phyloP scores from a whole-genome alignment of 345 rosid species.

The Psidium guajava region DNA sequence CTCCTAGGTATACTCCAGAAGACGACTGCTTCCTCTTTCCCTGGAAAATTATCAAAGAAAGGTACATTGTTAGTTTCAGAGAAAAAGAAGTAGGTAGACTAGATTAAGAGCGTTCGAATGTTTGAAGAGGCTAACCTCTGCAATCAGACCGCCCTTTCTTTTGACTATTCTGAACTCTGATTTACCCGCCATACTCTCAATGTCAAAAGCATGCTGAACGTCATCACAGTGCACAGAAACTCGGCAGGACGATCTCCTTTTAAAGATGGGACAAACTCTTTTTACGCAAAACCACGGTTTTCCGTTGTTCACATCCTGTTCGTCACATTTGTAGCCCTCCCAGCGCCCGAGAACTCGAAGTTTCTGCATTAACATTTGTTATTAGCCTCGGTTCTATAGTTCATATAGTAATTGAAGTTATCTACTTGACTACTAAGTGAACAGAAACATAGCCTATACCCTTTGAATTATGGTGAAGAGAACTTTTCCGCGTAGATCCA shows the following conservation, averaged over 20 bases:
- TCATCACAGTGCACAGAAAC: slow-evolving; percentile 9
- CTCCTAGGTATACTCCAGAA: slow-evolving; percentile 34
- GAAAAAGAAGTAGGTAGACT: not conserved
- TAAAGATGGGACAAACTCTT: slow-evolving; percentile 5
- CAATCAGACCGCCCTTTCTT: slow-evolving; percentile 13
- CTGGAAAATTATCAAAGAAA: slow-evolving; percentile 11
- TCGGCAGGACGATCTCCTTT: slow-evolving; percentile 8
- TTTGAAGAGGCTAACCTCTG: slow-evolving; percentile 20
- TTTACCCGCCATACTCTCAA: slow-evolving; percentile 3
- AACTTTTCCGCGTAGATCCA: slow-evolving; percentile 36
- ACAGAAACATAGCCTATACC: slow-evolving; percentile 8
- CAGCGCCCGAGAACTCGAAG: slow-evolving; percentile 13
- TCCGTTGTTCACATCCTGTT: not conserved
- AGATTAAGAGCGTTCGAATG: not conserved
- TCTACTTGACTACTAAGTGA: not conserved
- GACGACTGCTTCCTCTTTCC: slow-evolving; percentile 43
- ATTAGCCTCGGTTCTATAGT: not conserved
- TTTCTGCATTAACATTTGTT: slow-evolving; percentile 8
- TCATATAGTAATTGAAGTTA: not conserved
- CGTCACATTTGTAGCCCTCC: slow-evolving; percentile 24
- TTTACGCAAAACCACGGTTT: slow-evolving; percentile 27
- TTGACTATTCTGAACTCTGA: slow-evolving; percentile 23
- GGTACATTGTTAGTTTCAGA: not conserved
- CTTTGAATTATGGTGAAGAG: slow-evolving; percentile 22
- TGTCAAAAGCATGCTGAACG: not conserved